Percentiles rank a stretch among this genome's conserved stretches.
These are phyloP conservation scores for Lecanoromycetidae sp. DNA, from an alignment of 2,329 filamentous ascomycete genomes.

Conservation along the genomic window DNA sequence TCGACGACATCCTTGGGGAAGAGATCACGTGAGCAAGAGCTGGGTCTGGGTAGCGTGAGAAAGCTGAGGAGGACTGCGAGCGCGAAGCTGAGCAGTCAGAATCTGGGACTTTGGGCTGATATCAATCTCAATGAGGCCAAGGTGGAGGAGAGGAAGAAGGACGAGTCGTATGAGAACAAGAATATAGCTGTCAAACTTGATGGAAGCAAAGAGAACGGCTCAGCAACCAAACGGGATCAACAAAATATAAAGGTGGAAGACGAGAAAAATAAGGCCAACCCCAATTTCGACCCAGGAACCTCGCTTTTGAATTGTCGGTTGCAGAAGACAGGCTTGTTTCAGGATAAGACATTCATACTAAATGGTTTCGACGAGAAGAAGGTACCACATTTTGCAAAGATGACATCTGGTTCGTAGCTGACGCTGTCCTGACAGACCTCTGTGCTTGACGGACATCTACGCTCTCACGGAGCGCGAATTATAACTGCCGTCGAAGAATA, in stretches of 20 bases:
- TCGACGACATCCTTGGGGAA: conserved; percentile 44
- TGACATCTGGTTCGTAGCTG: background rate
- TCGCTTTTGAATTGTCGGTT: background rate
- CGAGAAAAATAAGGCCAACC: conserved; percentile 2
- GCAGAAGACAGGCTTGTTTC: conserved; percentile 29
- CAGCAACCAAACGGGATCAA: too few relatives aligned
- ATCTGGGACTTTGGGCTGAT: conserved; percentile 78
- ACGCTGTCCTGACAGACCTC: conserved; percentile 13
- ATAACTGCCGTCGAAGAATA: conserved; percentile 16
- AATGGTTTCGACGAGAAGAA: conserved; percentile 34
- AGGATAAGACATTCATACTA: conserved; percentile 30
- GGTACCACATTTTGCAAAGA: conserved; percentile 20
- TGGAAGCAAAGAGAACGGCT: too few relatives aligned
- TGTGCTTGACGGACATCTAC: conserved; percentile 26
- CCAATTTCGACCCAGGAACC: background rate
- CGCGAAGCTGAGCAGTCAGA: conserved; percentile 66
- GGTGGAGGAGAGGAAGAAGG: conserved; percentile 20
- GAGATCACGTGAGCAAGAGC: conserved; percentile 41
- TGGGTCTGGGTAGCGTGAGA: conserved; percentile 50
- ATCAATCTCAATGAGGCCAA: conserved; percentile 49
- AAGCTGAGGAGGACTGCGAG: conserved; percentile 84
- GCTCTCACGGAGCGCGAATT: conserved; percentile 27
- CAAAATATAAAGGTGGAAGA: too few relatives aligned
- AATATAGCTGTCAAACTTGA: too few relatives aligned
- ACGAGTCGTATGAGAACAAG: conserved; percentile 16